Evolutionary conservation across 2,329 filamentous ascomycete species (phyloP), one percentile per base, ranked within the genome.

Genomic region (Aspergillus sp.): DNA sequence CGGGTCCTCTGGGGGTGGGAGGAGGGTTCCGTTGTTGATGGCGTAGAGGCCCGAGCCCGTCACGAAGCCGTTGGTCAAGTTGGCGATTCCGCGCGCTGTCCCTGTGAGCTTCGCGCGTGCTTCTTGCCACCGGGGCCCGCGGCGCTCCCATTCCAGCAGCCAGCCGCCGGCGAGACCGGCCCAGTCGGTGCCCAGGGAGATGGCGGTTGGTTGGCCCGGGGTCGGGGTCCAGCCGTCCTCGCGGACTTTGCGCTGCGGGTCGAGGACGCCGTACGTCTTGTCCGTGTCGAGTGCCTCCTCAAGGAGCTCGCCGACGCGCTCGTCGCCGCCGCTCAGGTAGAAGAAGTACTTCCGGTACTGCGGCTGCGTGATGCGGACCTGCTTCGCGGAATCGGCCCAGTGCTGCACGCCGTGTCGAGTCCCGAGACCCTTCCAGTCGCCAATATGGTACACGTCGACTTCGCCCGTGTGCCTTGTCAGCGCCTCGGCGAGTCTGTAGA

Each of bases 371-470:
- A 89, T 86, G 19, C 87, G 84, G 0, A 83, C 84, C 71, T 89
- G 87, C 69, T 89, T 89, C 0, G 83, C 81, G 57, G 84, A 87
- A 67, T 89, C 87, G 17, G 80, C 72, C 75, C 80, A 89, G 65
- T 89, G 87, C 70, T 87, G 85, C 0, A 89, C 83, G 1, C 86
- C 86, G 62, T 89, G 87, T 4, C 87, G 79, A 0, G 87, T 88
- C 1, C 87, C 87, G 2, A 89, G 79, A 0, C 86, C 86, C 60
- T 83, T 86, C 72, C 80, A 87, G 8, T 79, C 72, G 0, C 87
- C 86, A 0, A 84, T 69, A 64, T 89, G 87, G 65, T 89, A 89
- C 0, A 85, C 82, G 63, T 89, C 87, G 0, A 88, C 86, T 59
- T 89, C 87, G 0, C 83, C 81, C 0, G 84, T 86, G 58, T 89